Percentiles rank a stretch among this genome's conserved stretches.
Evolutionary conservation across 306 rosid species (phyloP).

Genomic region (Parietaria judaica): DNA sequence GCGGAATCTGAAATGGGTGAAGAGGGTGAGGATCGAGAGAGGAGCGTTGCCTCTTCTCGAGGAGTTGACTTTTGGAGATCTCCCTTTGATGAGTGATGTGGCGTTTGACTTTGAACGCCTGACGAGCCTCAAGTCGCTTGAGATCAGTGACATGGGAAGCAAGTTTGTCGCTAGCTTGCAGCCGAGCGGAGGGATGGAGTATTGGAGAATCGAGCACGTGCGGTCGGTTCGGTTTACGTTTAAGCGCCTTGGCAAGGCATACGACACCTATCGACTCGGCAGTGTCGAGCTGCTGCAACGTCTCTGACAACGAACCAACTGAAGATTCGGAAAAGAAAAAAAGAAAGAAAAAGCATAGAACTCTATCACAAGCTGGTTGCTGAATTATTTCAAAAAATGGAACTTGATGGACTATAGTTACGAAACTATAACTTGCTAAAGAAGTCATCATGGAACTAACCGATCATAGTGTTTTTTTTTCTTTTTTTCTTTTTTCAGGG

Average conservation of each 20-base stretch:
- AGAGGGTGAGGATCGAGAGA: conserved; percentile 9
- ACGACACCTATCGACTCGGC: neutral
- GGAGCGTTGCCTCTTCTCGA: conserved; percentile 21
- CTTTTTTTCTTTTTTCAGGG: no score
- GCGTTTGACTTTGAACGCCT: conserved; percentile 6
- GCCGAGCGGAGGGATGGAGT: neutral
- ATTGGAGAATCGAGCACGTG: neutral
- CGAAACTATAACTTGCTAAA: no score
- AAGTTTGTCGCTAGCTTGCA: neutral
- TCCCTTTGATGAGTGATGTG: conserved; percentile 6
- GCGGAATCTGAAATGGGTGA: neutral
- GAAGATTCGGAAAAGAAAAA: no score
- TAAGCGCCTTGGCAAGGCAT: neutral
- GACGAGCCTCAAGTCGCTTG: conserved; percentile 1
- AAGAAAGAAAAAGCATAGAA: no score
- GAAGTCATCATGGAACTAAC: no score
- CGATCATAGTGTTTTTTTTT: no score
- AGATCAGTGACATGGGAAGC: neutral
- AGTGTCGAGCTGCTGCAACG: neutral
- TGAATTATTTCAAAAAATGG: no score
- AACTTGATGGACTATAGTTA: no score
- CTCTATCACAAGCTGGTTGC: no score
- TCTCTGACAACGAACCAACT: neutral
- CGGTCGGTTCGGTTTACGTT: neutral
- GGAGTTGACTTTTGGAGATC: neutral